Evolutionary conservation across 345 rosid species (phyloP).

Genomic region (Acer saccharum): DNA sequence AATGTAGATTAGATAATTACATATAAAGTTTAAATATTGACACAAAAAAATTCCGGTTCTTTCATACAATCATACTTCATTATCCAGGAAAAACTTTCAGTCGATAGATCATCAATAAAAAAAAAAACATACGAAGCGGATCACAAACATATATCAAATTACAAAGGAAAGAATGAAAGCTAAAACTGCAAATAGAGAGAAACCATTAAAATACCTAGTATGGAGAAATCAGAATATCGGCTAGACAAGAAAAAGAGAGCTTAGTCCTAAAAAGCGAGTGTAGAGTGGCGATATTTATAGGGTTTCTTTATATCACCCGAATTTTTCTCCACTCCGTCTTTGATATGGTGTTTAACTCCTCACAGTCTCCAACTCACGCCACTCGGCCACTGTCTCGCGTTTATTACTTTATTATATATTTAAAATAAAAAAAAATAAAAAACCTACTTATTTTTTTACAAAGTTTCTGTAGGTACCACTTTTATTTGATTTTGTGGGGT

Average conservation of each 20-base stretch:
- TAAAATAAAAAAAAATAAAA: too few relatives aligned
- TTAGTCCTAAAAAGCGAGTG: not conserved
- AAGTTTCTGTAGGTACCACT: too few relatives aligned
- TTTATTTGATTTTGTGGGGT: too few relatives aligned
- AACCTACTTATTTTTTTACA: too few relatives aligned
- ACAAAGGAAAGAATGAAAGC: not conserved
- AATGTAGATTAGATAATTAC: not conserved
- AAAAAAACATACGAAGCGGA: not conserved
- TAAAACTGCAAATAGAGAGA: not conserved
- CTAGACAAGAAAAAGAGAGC: not conserved
- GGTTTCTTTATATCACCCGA: not conserved
- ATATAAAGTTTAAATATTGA: not conserved
- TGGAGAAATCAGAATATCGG: not conserved
- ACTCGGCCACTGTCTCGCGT: too few relatives aligned
- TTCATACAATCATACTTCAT: not conserved
- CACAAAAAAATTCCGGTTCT: not conserved
- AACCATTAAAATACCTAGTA: not conserved
- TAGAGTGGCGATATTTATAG: not conserved
- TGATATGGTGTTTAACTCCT: too few relatives aligned
- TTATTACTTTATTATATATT: too few relatives aligned
- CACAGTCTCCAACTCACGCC: too few relatives aligned
- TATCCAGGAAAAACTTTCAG: not conserved
- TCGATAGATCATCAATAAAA: not conserved
- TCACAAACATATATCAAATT: slow-evolving; percentile 1
- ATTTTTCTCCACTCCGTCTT: not conserved